Evolutionary conservation across 1,139 yeast genomes (phyloP).

Genomic region (Citeromyces hawaiiensis): DNA sequence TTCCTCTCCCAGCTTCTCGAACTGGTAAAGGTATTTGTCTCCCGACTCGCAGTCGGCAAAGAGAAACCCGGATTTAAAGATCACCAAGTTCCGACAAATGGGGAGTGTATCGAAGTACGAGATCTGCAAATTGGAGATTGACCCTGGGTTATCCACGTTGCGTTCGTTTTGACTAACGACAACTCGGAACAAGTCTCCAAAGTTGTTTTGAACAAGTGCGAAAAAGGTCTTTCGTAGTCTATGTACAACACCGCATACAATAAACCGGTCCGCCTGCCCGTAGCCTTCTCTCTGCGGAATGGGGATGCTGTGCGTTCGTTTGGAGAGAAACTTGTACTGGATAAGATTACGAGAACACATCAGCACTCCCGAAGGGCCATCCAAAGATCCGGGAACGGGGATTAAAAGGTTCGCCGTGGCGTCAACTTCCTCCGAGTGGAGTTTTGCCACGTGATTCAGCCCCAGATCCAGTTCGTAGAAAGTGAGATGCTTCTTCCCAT

Average conservation of each 20-base stretch:
- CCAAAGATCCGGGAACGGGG: slow-evolving; percentile 33
- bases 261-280: slow-evolving; percentile 18
- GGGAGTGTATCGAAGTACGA: slow-evolving; percentile 72
- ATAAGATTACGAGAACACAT: slow-evolving; percentile 33
- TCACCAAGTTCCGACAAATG: slow-evolving; percentile 34
- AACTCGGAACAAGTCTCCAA: slow-evolving; percentile 72
- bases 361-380: slow-evolving; percentile 51
- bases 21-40: slow-evolving; percentile 58
- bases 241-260: slow-evolving; percentile 52
- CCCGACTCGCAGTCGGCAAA: slow-evolving; percentile 54
- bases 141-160: slow-evolving; percentile 25
- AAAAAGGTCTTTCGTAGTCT: slow-evolving; percentile 50
- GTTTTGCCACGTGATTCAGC: slow-evolving; percentile 55
- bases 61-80: slow-evolving; percentile 66
- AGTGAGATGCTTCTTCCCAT: slow-evolving; percentile 23
- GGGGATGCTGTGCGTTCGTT: slow-evolving; percentile 24
- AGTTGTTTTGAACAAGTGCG: slow-evolving; percentile 53
- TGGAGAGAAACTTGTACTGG: slow-evolving; percentile 26
- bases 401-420: slow-evolving; percentile 27
- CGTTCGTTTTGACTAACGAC: slow-evolving; percentile 25
- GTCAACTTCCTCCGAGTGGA: slow-evolving; percentile 27
- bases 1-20: slow-evolving; percentile 59
- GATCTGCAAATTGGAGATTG: slow-evolving; percentile 24
- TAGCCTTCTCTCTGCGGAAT: slow-evolving; percentile 32
- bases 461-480: slow-evolving; percentile 83